These are phyloP conservation scores for Ceratobasidium sp. DNA, from an alignment of 1,284 basidiomycete genomes.

Conservation along the genomic window DNA sequence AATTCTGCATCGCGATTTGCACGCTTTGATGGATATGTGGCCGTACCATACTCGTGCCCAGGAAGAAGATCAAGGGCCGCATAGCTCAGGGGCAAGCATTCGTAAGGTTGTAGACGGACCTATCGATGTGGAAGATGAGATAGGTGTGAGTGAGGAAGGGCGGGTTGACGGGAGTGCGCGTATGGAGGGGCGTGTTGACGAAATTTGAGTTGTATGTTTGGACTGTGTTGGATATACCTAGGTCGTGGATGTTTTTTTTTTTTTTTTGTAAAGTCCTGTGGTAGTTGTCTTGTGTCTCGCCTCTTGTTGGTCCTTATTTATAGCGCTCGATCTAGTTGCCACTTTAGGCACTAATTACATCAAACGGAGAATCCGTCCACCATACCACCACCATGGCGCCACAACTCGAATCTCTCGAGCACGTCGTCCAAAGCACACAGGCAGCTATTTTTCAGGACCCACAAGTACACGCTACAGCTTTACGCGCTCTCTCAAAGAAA, in stretches of 20 bases:
- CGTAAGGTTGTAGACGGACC: constrained; percentile 32
- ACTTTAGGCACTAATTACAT: constrained; percentile 38
- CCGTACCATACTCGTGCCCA: constrained; percentile 5
- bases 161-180: constrained; percentile 24
- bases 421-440: constrained; percentile 31
- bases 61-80: not conserved
- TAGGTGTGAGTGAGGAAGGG: constrained; percentile 37
- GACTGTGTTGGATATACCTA: not conserved
- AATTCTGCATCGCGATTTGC: constrained; percentile 38
- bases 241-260: constrained; percentile 3
- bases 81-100: constrained; percentile 26
- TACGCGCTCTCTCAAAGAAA: constrained; percentile 36
- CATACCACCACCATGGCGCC: constrained; percentile 41
- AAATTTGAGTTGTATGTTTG: not conserved
- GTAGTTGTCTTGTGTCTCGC: not conserved
- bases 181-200: constrained; percentile 22
- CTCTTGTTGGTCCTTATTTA: constrained; percentile 31
- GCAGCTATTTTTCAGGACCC: constrained; percentile 15
- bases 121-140: constrained; percentile 33
- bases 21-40: constrained; percentile 38
- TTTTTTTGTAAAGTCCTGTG: not conserved
- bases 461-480: constrained; percentile 13
- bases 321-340: not conserved
- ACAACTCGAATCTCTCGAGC: constrained; percentile 33
- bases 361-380: constrained; percentile 15